Evolutionary conservation across 495 filamentous ascomycete genomes (phyloP).

Genomic region (Podospora anserina): DNA sequence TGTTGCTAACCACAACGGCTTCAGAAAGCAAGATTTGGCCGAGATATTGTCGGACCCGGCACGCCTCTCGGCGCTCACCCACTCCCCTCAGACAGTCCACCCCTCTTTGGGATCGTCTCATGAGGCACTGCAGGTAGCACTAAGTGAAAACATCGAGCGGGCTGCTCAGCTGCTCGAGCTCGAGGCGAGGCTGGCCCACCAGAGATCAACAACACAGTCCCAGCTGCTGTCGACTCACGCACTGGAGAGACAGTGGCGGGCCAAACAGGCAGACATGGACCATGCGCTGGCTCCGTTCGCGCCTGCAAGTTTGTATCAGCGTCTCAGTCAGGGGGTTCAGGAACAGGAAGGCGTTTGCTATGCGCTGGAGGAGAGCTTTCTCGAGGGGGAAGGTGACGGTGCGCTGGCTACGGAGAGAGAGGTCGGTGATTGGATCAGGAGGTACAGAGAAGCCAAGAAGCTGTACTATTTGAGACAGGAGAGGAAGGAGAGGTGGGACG

Average conservation of each 20-base stretch:
- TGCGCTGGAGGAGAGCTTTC: slow-evolving; percentile 85
- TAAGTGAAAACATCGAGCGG: slow-evolving; percentile 65
- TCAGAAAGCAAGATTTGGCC: slow-evolving; percentile 60
- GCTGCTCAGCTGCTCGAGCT: slow-evolving; percentile 57
- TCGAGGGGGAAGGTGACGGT: slow-evolving; percentile 51
- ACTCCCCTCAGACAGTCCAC: slow-evolving; percentile 62
- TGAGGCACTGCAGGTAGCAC: slow-evolving; percentile 55
- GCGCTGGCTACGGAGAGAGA: slow-evolving; percentile 66
- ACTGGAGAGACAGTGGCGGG: slow-evolving; percentile 85
- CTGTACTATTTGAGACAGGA: slow-evolving; percentile 72
- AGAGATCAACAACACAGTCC: slow-evolving; percentile 67
- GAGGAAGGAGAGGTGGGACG: slow-evolving; percentile 88
- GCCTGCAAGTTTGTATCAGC: slow-evolving; percentile 77
- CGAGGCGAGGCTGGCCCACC: slow-evolving; percentile 57
- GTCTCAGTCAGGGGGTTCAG: slow-evolving; percentile 65
- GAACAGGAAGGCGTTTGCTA: slow-evolving; percentile 81
- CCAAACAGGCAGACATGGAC: slow-evolving; percentile 87
- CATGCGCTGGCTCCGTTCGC: slow-evolving; percentile 77
- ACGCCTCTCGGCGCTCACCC: slow-evolving; percentile 60
- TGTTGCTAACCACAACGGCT: not conserved
- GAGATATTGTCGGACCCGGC: slow-evolving; percentile 58
- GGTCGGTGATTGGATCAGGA: slow-evolving; percentile 74
- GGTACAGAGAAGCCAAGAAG: slow-evolving; percentile 73
- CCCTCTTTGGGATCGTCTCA: slow-evolving; percentile 56
- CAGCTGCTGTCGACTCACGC: slow-evolving; percentile 79